A percentile compares a stretch with the other conserved stretches of the same genome.
These are phyloP conservation scores for Acacia pycnantha DNA, from an alignment of 331 rosid genomes.

Conservation along the genomic window DNA sequence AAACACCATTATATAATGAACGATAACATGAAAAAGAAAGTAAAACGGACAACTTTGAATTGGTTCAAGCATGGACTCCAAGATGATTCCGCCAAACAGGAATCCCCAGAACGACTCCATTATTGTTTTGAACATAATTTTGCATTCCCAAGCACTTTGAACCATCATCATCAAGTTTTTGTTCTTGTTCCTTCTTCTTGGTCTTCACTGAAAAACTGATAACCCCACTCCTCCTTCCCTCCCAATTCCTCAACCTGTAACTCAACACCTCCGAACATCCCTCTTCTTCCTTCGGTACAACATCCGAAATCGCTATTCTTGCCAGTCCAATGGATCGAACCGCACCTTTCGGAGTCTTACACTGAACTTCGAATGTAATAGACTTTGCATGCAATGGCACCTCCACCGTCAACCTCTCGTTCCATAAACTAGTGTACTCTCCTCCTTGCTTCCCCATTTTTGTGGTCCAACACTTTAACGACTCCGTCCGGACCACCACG, in stretches of 20 bases:
- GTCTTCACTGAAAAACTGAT: constrained; percentile 53
- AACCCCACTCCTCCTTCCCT: constrained; percentile 58
- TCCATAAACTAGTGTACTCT: constrained; percentile 19
- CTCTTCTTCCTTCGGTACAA: constrained; percentile 29
- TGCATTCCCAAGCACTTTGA: background rate
- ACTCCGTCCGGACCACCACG: constrained; percentile 35
- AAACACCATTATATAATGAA: too few species aligned
- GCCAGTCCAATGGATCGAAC: constrained; percentile 48
- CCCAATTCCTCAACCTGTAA: constrained; percentile 53
- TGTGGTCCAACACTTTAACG: constrained; percentile 28
- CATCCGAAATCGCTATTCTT: constrained; percentile 57
- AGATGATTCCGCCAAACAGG: background rate
- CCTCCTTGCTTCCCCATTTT: constrained; percentile 19
- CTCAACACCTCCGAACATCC: constrained; percentile 50
- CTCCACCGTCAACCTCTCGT: constrained; percentile 36
- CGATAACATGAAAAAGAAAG: background rate
- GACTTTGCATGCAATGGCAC: constrained; percentile 32
- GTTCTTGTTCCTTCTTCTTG: constrained; percentile 15
- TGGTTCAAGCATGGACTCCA: background rate
- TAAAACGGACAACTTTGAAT: background rate
- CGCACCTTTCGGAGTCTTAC: constrained; percentile 29
- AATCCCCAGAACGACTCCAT: background rate
- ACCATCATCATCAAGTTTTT: background rate
- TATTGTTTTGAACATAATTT: background rate
- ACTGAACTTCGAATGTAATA: constrained; percentile 52